Base-by-base conservation (phyloP, 805 yeast species). In the Saturnispora sekii region DNA sequence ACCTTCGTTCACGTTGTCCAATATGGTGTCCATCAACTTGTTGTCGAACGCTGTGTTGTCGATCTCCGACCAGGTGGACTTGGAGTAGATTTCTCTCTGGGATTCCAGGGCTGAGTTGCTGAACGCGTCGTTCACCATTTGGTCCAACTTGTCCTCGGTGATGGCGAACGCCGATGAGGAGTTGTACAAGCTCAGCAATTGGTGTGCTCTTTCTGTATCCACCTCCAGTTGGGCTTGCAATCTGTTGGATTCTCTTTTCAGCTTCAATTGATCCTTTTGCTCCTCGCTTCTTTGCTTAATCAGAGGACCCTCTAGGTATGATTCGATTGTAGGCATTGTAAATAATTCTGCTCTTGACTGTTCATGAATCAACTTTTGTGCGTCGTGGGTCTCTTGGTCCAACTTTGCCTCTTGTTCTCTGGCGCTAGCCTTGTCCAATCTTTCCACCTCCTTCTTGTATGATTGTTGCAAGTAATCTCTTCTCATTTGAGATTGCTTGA, bases 301-400 rank as follows among this genome's bases (percentile, higher is more conserved):
- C 48, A 87, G 65, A 12, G 90, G 84, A 2, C 84, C 85, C 17
- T 72, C 61, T 48, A 85, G 62, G 51, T 78, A 70, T 33, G 73
- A 70, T 54, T 82, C 87, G 46, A 88, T 68, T 1, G 95, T 83
- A 39, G 96, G 96, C 41, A 86, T 68, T 1, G 95, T 85, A 56
- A 81, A 72, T 54, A 69, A 67, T 40, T 77, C 70, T 18, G 86
- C 81, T 41, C 68, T 70, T 5, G 74, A 62, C 45, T 61, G 62
- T 51, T 70, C 72, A 44, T 71, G 72, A 7, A 38, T 21, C 7
- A 37, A 37, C 11, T 40, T 46, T 17, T 44, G 47, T n/a, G 45
- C 49, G 28, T 41, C 48, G 43, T 66, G 59, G 32, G 60, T 57
- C 18, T 67, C 66, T 33, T 60, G 56, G 39, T 56, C 53, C 17